Evolutionary conservation across 2,329 filamentous ascomycete genomes (phyloP), one percentile per base, ranked within the genome.

Genomic region (Aureobasidium uvarum): DNA sequence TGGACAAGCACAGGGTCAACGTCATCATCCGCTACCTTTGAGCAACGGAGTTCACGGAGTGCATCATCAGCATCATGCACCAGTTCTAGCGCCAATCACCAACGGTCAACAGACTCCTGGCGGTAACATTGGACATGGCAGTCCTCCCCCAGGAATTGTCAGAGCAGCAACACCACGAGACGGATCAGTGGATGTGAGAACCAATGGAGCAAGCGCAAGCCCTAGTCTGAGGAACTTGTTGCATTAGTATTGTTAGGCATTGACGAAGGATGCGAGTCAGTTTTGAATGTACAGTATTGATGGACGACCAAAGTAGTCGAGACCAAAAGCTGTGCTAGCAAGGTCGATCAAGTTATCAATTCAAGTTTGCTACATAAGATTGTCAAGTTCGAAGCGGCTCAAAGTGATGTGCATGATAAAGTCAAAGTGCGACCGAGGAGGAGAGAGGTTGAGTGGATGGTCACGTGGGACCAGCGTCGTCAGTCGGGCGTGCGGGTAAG

Each of bases 171-270:
- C 73, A 45, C 72, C 72, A 25, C 68, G 68, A 54, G 69, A 69
- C 18, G 69, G 66, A 23, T 70, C 70, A 52, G 66, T 64, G 20
- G 71, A 70, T 54, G 70, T 69, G 14, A 52, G 66, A 33, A 63
- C 58, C 23, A 56, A 58, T 33, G 74, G 74, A 18, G 74, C 80
- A 16, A 81, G 80, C 67, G 80, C 80, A 14, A 81, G 79, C 67
- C 80, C 80, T 16, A 81, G 77, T 66, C 72, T 82, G 70, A 75
- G 77, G 64, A 81, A 82, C 69, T 69, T 82, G 66, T 70, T 82
- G 67, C 77, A 80, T 71, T 81, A 68, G 31, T 25, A 43, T 45
- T 58, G 8, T 23, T 41, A 39, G 52, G 13, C 25, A n/a, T 33
- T 3, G 33, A 55, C 39, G 51, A 36, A 16, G 36, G 52, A 14